Evolutionary conservation across 352 stramenopile genomes (phyloP), one percentile per base, ranked within the genome.

Genomic region (Globisporangium spinosum): DNA sequence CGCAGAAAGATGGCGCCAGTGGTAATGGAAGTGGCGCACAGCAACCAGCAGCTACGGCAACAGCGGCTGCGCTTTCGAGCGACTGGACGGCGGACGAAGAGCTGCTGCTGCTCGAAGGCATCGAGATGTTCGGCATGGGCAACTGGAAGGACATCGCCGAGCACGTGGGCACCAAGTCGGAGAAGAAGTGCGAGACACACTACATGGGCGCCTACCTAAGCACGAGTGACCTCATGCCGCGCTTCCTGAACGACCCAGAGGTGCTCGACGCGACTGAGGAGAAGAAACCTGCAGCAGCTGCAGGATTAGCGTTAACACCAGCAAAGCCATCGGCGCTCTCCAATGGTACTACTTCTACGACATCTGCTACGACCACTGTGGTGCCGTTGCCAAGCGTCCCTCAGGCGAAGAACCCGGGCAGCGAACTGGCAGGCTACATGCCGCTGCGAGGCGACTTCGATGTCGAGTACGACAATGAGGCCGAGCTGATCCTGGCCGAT

Each of bases 381-480:
- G 56, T 40, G 27, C 35, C 58, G 12, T 64, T 13, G 25, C 27
- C 54, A 10, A 54, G 45, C 20, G 45, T 64, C 10, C 32, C 40
- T 13, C 13, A 17, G 7, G 22, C 35, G 17, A 64, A 61, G 51
- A 40, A 58, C 23, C 54, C 63, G 6, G 63, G 63, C 13, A 88
- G 77, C 53, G 80, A 86, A 55, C 64, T 95, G 15, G 87, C 91
- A 0, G 97, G 97, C 20, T 99, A 98, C 78, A 98, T 98, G 93
- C 96, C 97, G 8, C 85, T 98, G 27, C 93, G 97, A 64, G 92
- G 95, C 10, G 97, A 99, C 69, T 99, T 99, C 83, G 97, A 99
- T 67, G 91, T 99, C 40, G 97, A 99, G 81, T 98, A 97, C 76
- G 94, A 99, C 63, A 99, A 99, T 68, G 96, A 99, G 58, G 97